Conservation (phyloP, 2,329 filamentous ascomycete species). For the Monosporascus sp. region DNA sequence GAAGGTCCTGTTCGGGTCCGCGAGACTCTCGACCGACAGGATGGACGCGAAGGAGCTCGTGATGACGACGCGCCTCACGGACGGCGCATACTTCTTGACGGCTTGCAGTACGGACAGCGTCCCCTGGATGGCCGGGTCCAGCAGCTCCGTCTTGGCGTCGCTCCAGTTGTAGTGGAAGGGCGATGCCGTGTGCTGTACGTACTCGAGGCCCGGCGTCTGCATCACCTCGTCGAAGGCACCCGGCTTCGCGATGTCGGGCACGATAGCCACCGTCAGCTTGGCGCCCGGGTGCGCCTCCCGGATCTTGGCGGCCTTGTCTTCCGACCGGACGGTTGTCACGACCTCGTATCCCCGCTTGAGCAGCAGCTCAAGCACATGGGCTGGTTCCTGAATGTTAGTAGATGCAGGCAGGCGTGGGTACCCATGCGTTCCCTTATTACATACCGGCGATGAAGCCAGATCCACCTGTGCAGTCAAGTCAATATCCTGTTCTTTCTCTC, state of each 20-base stretch:
- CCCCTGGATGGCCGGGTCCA: constrained; percentile 54
- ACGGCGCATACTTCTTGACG: constrained; percentile 51
- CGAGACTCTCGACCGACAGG: constrained; percentile 32
- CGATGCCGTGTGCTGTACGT: constrained; percentile 56
- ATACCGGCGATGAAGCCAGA: constrained; percentile 48
- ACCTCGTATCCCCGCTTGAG: constrained; percentile 45
- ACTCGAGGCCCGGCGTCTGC: constrained; percentile 43
- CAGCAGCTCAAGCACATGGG: constrained; percentile 51
- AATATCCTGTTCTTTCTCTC: neutral
- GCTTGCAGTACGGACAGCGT: constrained; percentile 68
- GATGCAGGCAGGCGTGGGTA: neutral
- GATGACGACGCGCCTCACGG: constrained; percentile 66
- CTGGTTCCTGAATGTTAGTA: constrained; percentile 22
- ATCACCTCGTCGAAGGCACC: constrained; percentile 67
- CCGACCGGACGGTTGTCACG: constrained; percentile 50
- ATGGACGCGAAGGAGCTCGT: constrained; percentile 54
- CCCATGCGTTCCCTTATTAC: constrained; percentile 8
- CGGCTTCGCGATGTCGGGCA: constrained; percentile 70
- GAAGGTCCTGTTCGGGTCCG: constrained; percentile 36
- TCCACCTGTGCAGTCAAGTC: constrained; percentile 31
- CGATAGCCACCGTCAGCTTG: constrained; percentile 51
- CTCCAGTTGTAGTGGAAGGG: constrained; percentile 52
- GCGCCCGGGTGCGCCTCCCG: constrained; percentile 42
- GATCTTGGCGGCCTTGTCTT: constrained; percentile 49
- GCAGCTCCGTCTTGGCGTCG: constrained; percentile 47